These are phyloP conservation scores for Phalaenopsis hybrid DNA, from an alignment of 116 monocot genomes.

Conservation along the genomic window DNA sequence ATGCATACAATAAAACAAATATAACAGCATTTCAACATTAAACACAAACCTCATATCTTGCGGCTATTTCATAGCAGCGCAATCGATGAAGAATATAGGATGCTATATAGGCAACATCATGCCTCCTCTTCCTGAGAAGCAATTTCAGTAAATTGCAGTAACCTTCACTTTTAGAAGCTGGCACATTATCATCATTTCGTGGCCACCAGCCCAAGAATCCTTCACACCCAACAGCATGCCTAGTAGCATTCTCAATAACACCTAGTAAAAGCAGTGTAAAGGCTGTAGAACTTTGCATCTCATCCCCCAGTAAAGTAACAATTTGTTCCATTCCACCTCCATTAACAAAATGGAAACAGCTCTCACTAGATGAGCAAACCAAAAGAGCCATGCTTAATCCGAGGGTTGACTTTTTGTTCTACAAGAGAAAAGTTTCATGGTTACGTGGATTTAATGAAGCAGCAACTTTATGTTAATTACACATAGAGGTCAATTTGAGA, in stretches of 20 bases:
- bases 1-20: not conserved
- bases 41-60: conserved; percentile 77
- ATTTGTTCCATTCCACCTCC: conserved; percentile 77
- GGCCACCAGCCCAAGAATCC: conserved; percentile 96
- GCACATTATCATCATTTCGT: conserved; percentile 54
- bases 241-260: conserved; percentile 69
- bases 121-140: conserved; percentile 61
- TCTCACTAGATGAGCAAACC: conserved; percentile 65
- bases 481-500: not conserved
- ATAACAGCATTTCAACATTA: not conserved
- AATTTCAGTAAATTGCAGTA: conserved; percentile 70
- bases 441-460: not conserved
- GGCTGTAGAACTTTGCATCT: conserved; percentile 42
- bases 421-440: conserved; percentile 13
- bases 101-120: conserved; percentile 80
- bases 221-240: conserved; percentile 89
- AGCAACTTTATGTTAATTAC: not conserved
- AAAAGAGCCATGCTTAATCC: conserved; percentile 52
- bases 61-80: conserved; percentile 64
- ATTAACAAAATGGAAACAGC: conserved; percentile 69
- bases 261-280: conserved; percentile 51
- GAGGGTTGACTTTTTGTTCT: conserved; percentile 51
- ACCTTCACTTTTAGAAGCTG: conserved; percentile 63
- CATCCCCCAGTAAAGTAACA: conserved; percentile 35
- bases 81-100: conserved; percentile 76